Evolutionary conservation across 2,329 filamentous ascomycete species (phyloP), one percentile per base, ranked within the genome.

Genomic region (Knoxdaviesia proteae): DNA sequence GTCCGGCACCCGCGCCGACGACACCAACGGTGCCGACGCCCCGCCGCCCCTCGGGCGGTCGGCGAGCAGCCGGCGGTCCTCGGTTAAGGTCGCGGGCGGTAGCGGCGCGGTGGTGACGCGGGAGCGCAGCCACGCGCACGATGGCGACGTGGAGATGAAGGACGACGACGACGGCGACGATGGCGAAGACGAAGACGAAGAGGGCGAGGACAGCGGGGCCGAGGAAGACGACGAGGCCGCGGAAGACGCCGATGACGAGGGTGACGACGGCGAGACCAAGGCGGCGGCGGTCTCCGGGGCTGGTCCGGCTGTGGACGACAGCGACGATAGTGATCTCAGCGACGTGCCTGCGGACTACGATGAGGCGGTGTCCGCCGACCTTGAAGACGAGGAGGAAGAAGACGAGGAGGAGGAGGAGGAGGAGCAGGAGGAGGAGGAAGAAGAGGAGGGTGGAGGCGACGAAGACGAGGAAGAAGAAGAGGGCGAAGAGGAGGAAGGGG

Each of bases 271-370:
- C 50, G 53, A 31, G 56, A 42, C 54, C 56, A 46, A 42, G 54
- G 48, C 47, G 52, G 51, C 39, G 49, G 51, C 34, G 50, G 51
- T 10, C 43, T 44, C 35, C 47, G 55, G 29, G 53, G 54, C 36
- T 54, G 54, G 10, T 45, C 42, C 40, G 5, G 42, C 42, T 36
- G 42, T 34, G n/a, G 45, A 69, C 36, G 76, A 71, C 0, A 76
- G 80, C 47, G 74, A 79, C 43, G 77, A 81, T 54, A 80, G 75
- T 51, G 77, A 80, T 47, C 61, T 81, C 0, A 80, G 74, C 42
- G 77, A 81, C 47, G 68, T 76, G 5, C 64, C 73, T 31, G 58
- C 68, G 4, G 69, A 67, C 36, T 72, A 71, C 44, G 69, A 76
- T 42, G 68, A 74, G 38, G 68, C 75, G 6, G 43, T 41, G 7